phyloP scores from a whole-genome alignment of 192 early-diverging fungal genomes.

The Backusella morwellensis region DNA sequence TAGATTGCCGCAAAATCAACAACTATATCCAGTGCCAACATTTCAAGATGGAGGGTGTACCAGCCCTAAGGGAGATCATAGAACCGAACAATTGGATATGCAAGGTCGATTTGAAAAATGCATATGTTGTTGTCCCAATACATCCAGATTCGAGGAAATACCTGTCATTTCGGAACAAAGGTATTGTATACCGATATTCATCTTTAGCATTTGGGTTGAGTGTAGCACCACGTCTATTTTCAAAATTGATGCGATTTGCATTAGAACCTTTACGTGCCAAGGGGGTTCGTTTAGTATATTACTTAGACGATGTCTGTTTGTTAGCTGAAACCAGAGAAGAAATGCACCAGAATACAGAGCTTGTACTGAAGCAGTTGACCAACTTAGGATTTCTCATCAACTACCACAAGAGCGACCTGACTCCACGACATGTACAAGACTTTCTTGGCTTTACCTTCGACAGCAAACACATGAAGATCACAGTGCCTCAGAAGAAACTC shows the following conservation, averaged over 20 bases:
- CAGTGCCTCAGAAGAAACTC: background rate
- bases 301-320: constrained; percentile 10
- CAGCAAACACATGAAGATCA: background rate
- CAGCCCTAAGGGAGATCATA: background rate
- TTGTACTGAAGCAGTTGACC: background rate
- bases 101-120: constrained; percentile 12
- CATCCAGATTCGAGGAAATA: background rate
- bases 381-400: background rate
- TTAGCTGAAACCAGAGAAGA: background rate
- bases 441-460: background rate
- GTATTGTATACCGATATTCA: background rate
- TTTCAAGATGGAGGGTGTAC: constrained; percentile 20
- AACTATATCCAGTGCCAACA: background rate
- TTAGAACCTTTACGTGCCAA: background rate
- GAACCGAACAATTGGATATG: constrained; percentile 9
- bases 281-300: constrained; percentile 5
- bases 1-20: background rate
- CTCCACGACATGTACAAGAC: background rate
- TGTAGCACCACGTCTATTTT: background rate
- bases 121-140: constrained; percentile 1
- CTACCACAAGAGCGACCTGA: background rate
- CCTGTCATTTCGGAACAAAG: background rate
- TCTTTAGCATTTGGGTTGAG: constrained; percentile 7
- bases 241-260: constrained; percentile 10
- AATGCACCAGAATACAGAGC: background rate